Evolutionary conservation across 2,329 filamentous ascomycete genomes (phyloP).

Genomic region (Arthrobotrys conoides): DNA sequence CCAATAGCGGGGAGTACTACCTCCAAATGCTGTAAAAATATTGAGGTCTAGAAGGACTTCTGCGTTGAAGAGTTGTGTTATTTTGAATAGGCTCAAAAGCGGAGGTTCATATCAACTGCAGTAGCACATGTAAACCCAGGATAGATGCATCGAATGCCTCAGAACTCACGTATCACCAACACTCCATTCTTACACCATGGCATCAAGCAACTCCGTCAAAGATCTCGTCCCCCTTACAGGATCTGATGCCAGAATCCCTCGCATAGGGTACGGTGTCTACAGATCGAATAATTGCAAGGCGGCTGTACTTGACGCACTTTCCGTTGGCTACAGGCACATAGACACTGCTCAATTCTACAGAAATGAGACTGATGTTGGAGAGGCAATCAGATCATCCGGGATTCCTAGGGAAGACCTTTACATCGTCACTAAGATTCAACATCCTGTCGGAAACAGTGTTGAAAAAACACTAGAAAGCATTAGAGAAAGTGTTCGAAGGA

Average conservation of each 20-base stretch:
- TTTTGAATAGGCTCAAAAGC: background rate
- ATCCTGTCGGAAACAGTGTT: conserved; percentile 69
- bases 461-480: conserved; percentile 75
- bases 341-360: conserved; percentile 79
- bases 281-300: conserved; percentile 73
- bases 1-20: no score
- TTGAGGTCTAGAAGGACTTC: no score
- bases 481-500: conserved; percentile 74
- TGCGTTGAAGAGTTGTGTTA: conserved; percentile 28
- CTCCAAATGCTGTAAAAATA: no score
- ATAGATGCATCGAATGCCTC: background rate
- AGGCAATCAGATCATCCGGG: conserved; percentile 73
- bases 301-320: conserved; percentile 74
- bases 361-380: conserved; percentile 78
- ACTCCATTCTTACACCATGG: conserved; percentile 6
- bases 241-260: conserved; percentile 70
- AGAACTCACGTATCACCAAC: background rate
- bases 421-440: conserved; percentile 79
- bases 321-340: conserved; percentile 75
- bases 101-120: background rate
- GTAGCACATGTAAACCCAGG: no score
- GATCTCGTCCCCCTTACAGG: conserved; percentile 43
- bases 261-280: conserved; percentile 81
- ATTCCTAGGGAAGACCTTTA: conserved; percentile 75
- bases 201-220: conserved; percentile 22